Base-by-base conservation (phyloP, 345 rosid genomes). In the Populus tremula region DNA sequence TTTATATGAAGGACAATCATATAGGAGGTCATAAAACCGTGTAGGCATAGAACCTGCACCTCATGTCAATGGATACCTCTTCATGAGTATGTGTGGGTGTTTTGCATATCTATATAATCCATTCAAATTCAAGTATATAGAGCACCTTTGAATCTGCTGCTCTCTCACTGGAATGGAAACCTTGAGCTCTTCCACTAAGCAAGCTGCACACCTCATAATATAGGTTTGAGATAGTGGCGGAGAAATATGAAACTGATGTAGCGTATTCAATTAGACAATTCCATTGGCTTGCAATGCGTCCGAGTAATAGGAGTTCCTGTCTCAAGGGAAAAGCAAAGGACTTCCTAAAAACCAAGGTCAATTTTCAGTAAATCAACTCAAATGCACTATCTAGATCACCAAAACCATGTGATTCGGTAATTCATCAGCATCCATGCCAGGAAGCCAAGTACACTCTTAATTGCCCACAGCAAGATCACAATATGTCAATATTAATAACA, bases 251-350 rank as follows among this genome's bases (percentile, higher is more conserved):
- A 83, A 81, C 79, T 65, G 93, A 87, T 83, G 84, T 85, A 79
- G 92, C 76, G 81, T 77, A 87, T 79, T 89, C 89, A 67, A 94
- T 80, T 67, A 91, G 43, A 45, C 45, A 29, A 70, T 75, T 85
- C 98, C 97, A 94, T 82, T 84, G 87, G 71, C 83, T 86, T 62
- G 84, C 72, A 70, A 87, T 65, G 75, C 91, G 87, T 78, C 98
- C 98, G 66, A 91, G 79, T 81, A 94, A 85, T 84, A 94, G 35
- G 43, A 94, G 88, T 84, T 94, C 97, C 97, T 94, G 87, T 61
- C 73, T 73, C 83, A 81, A 81, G 36, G 66, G 23, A 38, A 72
- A 0, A 1, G 45, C 5, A 82, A 71, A 31, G 50, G 29, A 25
- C 2, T 13, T 7, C 50, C 16, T 49, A 13, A 50, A 67, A 38